Base-by-base conservation (phyloP, 371 early-diverging fungal genomes). In the Syncephalastrum racemosum region DNA sequence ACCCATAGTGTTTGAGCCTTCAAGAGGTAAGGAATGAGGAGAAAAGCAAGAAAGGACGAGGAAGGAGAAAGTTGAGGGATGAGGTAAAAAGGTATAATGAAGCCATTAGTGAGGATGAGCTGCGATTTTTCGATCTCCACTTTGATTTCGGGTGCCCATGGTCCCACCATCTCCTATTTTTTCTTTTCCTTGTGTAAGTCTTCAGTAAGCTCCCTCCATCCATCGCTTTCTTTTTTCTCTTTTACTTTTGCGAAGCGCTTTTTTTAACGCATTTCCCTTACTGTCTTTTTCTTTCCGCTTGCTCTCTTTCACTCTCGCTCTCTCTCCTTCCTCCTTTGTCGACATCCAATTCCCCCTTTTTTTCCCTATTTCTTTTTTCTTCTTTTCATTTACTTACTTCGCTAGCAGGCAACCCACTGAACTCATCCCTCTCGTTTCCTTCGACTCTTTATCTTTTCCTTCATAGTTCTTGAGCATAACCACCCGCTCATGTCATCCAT, bases 101-200 rank as follows among this genome's bases (percentile, higher is more conserved):
- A 27, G 27, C 27, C 27, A 27, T 27, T 27, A 27, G 27, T 27
- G 27, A 27, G 27, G 27, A 27, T 27, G 27, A 27, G 7, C 6
- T 27, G 27, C 27, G 27, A 23, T 50, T 50, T 50, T 50, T 50
- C 50, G 50, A 50, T 50, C 50, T 50, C 50, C 50, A 50, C 50
- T 50, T 22, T 50, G 19, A 24, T 15, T 39, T 41, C 39, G 45
- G 22, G 22, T 46, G n/a, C 50, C 31, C 23, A n/a, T 48, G 49
- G 49, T 20, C 23, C 49, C 15, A 18, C 23, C 49, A 23, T 15
- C 15, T 48, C 24, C 49, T 23, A 20, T 48, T 22, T 16, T 48
- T 48, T 22, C 23, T 48, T 14, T 41, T 53, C 24, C 31, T 16
- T 53, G 15, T 27, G 27, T 27, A 27, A 27, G 27, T 27, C 27